These are phyloP conservation scores for Fragaria iinumae DNA, from an alignment of 306 rosid genomes.

Conservation along the genomic window DNA sequence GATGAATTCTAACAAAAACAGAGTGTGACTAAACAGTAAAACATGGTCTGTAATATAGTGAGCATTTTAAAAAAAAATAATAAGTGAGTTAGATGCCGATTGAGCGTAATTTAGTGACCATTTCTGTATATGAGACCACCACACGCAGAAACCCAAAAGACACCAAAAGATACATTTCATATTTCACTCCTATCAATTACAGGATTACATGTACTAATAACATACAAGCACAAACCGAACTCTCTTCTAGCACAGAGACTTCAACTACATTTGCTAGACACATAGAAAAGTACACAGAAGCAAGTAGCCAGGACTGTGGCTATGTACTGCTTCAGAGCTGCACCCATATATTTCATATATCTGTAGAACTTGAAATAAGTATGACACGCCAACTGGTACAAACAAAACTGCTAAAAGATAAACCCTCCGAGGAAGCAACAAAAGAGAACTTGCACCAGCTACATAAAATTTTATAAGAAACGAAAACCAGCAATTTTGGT, in stretches of 20 bases:
- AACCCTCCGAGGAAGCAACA: constrained; percentile 20
- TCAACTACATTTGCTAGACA: constrained; percentile 5
- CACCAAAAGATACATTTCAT: neutral
- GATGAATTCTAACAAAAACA: neutral
- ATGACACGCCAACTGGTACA: constrained; percentile 8
- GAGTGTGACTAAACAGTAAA: neutral
- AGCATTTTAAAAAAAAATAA: too few species aligned
- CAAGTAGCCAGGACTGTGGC: constrained; percentile 23
- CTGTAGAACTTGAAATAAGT: neutral
- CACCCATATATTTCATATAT: constrained; percentile 8
- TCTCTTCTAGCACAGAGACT: constrained; percentile 4
- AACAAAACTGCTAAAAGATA: neutral
- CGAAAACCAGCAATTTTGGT: constrained; percentile 19
- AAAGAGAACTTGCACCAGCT: neutral
- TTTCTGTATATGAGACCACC: neutral
- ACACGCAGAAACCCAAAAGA: neutral
- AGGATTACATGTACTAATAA: constrained; percentile 5
- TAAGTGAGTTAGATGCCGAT: neutral
- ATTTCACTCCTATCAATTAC: constrained; percentile 21
- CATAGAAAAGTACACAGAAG: constrained; percentile 4
- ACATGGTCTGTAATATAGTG: neutral
- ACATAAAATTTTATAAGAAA: neutral
- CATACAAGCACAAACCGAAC: neutral
- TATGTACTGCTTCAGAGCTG: constrained; percentile 5
- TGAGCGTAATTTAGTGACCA: neutral